Percentiles rank a stretch among this genome's conserved stretches.
phyloP scores from a whole-genome alignment of 208 protist species.

The Crithidia thermophila region DNA sequence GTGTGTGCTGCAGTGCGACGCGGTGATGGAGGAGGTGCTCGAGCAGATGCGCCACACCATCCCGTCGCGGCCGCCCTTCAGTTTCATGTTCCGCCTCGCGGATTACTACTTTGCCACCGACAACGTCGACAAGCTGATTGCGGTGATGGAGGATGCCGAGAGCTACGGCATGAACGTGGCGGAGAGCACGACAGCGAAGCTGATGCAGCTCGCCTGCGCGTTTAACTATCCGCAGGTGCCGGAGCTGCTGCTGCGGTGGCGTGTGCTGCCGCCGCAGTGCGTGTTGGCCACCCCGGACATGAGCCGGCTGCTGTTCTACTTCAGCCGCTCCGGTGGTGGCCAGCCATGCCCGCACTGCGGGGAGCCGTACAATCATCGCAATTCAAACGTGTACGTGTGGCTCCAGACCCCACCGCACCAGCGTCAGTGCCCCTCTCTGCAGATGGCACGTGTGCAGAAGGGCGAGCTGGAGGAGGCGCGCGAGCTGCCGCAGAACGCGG shows the following conservation, averaged over 20 bases:
- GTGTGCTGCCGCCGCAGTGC: conserved; percentile 81
- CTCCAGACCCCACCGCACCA: conserved; percentile 80
- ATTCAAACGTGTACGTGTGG: conserved; percentile 84
- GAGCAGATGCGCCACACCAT: conserved; percentile 71
- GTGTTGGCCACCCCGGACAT: conserved; percentile 90
- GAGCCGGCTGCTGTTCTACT: conserved; percentile 90
- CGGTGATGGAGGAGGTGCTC: conserved; percentile 84
- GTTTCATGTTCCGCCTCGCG: conserved; percentile 82
- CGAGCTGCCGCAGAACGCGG: conserved; percentile 71
- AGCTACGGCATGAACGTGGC: conserved; percentile 74
- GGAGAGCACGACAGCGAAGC: conserved; percentile 89
- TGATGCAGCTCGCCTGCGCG: conserved; percentile 91
- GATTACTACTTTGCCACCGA: conserved; percentile 94
- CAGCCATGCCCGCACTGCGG: conserved; percentile 79
- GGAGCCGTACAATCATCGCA: conserved; percentile 88
- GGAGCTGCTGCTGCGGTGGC: conserved; percentile 85
- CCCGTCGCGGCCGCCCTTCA: conserved; percentile 79
- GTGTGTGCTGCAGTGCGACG: conserved; percentile 86
- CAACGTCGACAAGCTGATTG: conserved; percentile 91
- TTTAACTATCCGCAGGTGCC: conserved; percentile 82
- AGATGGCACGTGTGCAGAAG: conserved; percentile 62
- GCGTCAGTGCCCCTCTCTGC: conserved; percentile 76
- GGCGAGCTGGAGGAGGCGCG: conserved; percentile 77
- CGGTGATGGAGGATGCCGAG: conserved; percentile 86
- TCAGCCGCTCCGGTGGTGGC: conserved; percentile 76